phyloP scores from a whole-genome alignment of 768 basidiomycete species.

The Candolleomyces eurysporus region DNA sequence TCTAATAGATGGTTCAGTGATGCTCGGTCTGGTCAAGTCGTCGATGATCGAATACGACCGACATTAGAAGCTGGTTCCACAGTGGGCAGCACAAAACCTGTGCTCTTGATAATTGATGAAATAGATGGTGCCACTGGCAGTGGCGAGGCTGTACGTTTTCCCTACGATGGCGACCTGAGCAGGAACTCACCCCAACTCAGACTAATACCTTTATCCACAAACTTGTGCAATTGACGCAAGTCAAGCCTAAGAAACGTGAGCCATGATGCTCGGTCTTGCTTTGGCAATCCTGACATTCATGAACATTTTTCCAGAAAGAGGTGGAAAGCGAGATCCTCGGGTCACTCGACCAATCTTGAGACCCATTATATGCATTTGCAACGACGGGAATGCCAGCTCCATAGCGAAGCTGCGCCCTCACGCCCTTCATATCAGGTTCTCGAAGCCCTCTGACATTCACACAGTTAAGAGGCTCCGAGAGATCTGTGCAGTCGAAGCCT shows the following conservation, averaged over 20 bases:
- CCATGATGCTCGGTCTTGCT: neutral
- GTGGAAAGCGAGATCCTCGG: slow-evolving; percentile 43
- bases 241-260: slow-evolving; percentile 62
- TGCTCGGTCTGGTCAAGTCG: slow-evolving; percentile 81
- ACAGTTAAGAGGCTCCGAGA: slow-evolving; percentile 83
- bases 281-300: slow-evolving; percentile 1
- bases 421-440: slow-evolving; percentile 81
- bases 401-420: slow-evolving; percentile 81
- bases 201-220: slow-evolving; percentile 71
- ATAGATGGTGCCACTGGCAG: slow-evolving; percentile 96
- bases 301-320: slow-evolving; percentile 32
- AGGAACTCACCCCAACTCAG: slow-evolving; percentile 32
- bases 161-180: neutral
- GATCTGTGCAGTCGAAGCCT: slow-evolving; percentile 78
- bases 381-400: slow-evolving; percentile 85
- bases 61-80: slow-evolving; percentile 83
- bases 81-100: slow-evolving; percentile 79
- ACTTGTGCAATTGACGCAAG: slow-evolving; percentile 65
- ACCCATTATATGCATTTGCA: slow-evolving; percentile 98
- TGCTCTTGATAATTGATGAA: slow-evolving; percentile 93
- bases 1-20: slow-evolving; percentile 51
- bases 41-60: slow-evolving; percentile 89
- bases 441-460: slow-evolving; percentile 77
- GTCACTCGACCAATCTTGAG: slow-evolving; percentile 71
- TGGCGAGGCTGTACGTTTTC: slow-evolving; percentile 67